Evolutionary conservation across 2,329 filamentous ascomycete species (phyloP).

Genomic region (Clarireedia hainanense): DNA sequence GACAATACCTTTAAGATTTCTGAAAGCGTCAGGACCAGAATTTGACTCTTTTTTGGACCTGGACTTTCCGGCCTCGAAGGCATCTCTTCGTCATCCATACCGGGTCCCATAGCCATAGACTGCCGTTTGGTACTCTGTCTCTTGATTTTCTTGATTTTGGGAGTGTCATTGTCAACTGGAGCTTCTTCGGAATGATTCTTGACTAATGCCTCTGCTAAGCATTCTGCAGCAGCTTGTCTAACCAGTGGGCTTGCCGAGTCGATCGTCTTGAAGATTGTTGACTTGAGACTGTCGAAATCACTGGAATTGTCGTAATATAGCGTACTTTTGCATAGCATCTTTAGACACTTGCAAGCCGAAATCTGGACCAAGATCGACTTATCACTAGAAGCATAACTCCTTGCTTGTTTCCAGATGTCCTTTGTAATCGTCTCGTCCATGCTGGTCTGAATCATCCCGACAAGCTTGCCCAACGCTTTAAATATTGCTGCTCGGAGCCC

Average conservation of each 20-base stretch:
- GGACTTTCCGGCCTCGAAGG: slow-evolving; percentile 63
- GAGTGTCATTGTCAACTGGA: slow-evolving; percentile 40
- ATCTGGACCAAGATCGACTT: slow-evolving; percentile 77
- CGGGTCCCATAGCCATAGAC: slow-evolving; percentile 34
- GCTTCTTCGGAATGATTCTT: slow-evolving; percentile 66
- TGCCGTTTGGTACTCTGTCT: slow-evolving; percentile 51
- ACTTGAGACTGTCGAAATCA: slow-evolving; percentile 86
- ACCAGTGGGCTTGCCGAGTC: slow-evolving; percentile 70
- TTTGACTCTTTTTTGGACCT: slow-evolving; percentile 63
- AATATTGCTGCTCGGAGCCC: slow-evolving; percentile 76
- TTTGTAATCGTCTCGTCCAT: slow-evolving; percentile 80
- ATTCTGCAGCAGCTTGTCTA: slow-evolving; percentile 78
- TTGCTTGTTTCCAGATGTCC: slow-evolving; percentile 87
- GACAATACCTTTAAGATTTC: slow-evolving; percentile 77
- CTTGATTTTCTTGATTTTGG: slow-evolving; percentile 62
- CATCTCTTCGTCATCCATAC: slow-evolving; percentile 63
- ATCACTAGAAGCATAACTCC: slow-evolving; percentile 68
- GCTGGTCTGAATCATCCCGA: slow-evolving; percentile 64
- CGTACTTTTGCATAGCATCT: slow-evolving; percentile 63
- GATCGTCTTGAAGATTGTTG: slow-evolving; percentile 74
- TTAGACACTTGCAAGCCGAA: slow-evolving; percentile 71
- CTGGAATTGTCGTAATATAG: slow-evolving; percentile 77
- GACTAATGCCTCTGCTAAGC: slow-evolving; percentile 73
- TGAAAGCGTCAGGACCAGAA: slow-evolving; percentile 64
- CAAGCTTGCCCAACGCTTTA: slow-evolving; percentile 65